Percentiles rank a stretch among this genome's conserved stretches.
phyloP scores from a whole-genome alignment of 768 basidiomycete genomes.

The Kwoniella pini region DNA sequence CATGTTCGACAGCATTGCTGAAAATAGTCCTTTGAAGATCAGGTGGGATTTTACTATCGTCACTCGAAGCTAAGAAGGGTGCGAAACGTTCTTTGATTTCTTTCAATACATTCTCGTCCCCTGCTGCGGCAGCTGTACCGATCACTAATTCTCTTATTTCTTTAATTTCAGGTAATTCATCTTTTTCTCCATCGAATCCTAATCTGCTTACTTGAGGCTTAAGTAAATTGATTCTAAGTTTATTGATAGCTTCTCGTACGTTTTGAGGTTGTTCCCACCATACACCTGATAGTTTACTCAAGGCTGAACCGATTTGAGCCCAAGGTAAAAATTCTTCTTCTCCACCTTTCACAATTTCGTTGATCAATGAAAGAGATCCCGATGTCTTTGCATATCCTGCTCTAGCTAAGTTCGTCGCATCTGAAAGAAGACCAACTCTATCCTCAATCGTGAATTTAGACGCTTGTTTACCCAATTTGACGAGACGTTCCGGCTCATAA shows the following conservation, averaged over 20 bases:
- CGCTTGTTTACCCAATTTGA: conserved; percentile 76
- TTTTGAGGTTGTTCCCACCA: conserved; percentile 79
- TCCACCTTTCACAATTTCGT: conserved; percentile 62
- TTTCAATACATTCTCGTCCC: conserved; percentile 62
- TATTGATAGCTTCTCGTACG: conserved; percentile 59
- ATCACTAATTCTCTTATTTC: conserved; percentile 77
- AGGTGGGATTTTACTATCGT: conserved; percentile 74
- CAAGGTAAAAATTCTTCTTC: conserved; percentile 87
- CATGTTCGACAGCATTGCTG: conserved; percentile 66
- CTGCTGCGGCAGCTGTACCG: conserved; percentile 41
- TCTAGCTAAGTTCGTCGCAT: conserved; percentile 74
- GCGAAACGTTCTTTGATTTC: conserved; percentile 73
- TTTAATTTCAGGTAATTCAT: conserved; percentile 68
- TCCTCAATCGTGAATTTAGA: conserved; percentile 82
- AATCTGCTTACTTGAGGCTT: conserved; percentile 73
- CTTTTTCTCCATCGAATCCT: conserved; percentile 70
- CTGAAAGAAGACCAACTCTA: conserved; percentile 82
- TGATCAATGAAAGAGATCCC: conserved; percentile 71
- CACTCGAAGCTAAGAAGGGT: conserved; percentile 68
- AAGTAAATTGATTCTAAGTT: conserved; percentile 57
- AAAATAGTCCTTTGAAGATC: conserved; percentile 68
- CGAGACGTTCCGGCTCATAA: conserved; percentile 77
- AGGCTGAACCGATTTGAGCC: conserved; percentile 65
- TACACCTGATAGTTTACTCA: conserved; percentile 62
- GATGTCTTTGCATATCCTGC: conserved; percentile 78